Conservation (phyloP, 495 filamentous ascomycete genomes). For the Neohortaea acidophila region DNA sequence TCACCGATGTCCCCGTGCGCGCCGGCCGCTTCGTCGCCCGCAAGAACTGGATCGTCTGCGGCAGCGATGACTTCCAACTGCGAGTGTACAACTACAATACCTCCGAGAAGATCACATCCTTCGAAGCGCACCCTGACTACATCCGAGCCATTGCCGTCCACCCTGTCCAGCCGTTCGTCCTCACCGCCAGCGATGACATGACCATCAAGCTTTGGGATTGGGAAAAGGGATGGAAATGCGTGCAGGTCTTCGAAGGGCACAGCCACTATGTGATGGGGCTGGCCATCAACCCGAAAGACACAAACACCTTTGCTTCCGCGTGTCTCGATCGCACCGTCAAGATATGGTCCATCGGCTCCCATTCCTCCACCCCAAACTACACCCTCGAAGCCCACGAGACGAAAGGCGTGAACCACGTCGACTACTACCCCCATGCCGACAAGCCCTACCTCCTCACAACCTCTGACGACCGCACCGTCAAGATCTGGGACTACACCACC, state of each 20-base stretch:
- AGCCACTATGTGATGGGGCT: conserved; percentile 98
- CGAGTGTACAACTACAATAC: conserved; percentile 98
- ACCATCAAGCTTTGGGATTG: conserved; percentile 99
- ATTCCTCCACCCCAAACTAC: conserved; percentile 78
- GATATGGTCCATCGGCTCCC: conserved; percentile 93
- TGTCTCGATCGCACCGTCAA: conserved; percentile 95
- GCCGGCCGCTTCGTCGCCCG: conserved; percentile 92
- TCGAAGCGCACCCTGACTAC: conserved; percentile 97
- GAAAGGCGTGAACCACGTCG: conserved; percentile 95
- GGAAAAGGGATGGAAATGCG: conserved; percentile 96
- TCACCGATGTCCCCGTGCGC: conserved; percentile 95
- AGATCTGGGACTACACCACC: conserved; percentile 95
- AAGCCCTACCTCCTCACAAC: conserved; percentile 96
- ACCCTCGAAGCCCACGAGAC: conserved; percentile 95
- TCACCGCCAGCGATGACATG: conserved; percentile 98
- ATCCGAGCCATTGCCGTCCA: conserved; percentile 97
- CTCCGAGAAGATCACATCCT: conserved; percentile 94
- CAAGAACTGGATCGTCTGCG: conserved; percentile 99
- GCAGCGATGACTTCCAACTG: conserved; percentile 95
- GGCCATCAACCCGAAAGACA: conserved; percentile 98
- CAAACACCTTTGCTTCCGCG: conserved; percentile 93
- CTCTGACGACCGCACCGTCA: conserved; percentile 67
- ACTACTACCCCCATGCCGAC: conserved; percentile 92
- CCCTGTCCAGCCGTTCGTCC: conserved; percentile 84
- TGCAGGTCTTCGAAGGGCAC: conserved; percentile 97